Evolutionary conservation across 2,329 filamentous ascomycete genomes (phyloP).

Genomic region (Epichloe uncinata): DNA sequence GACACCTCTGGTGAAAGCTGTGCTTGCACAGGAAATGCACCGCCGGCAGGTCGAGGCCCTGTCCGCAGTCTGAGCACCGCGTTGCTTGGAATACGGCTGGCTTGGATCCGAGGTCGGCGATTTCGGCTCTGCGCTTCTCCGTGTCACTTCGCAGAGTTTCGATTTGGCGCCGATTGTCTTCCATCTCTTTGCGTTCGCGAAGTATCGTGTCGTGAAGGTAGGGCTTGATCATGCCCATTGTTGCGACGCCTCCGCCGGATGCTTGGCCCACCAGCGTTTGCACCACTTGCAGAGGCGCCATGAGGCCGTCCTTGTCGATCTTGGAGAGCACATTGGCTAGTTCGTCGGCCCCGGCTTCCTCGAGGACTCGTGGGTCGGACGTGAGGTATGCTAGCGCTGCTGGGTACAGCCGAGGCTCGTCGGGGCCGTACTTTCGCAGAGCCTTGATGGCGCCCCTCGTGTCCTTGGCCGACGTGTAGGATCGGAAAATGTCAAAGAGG

Average conservation of each 20-base stretch:
- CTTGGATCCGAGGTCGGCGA: conserved; percentile 62
- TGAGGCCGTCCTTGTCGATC: conserved; percentile 80
- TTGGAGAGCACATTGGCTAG: conserved; percentile 66
- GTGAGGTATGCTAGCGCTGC: conserved; percentile 90
- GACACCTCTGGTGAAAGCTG: conserved; percentile 84
- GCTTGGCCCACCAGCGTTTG: conserved; percentile 66
- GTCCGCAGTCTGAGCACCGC: conserved; percentile 70
- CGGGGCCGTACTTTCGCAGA: conserved; percentile 77
- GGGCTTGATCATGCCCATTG: conserved; percentile 92
- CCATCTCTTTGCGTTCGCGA: conserved; percentile 77
- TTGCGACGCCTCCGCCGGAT: conserved; percentile 52
- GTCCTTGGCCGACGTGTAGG: conserved; percentile 84
- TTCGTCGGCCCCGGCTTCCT: conserved; percentile 74
- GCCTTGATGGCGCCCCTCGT: conserved; percentile 83
- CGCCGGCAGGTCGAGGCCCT: conserved; percentile 68
- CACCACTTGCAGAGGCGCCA: conserved; percentile 93
- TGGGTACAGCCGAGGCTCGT: conserved; percentile 84
- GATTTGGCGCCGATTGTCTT: conserved; percentile 65
- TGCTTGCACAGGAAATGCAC: conserved; percentile 98
- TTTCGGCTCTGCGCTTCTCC: conserved; percentile 62
- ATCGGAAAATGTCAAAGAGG: conserved; percentile 90
- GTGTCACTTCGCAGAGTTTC: conserved; percentile 76
- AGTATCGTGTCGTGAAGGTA: conserved; percentile 85
- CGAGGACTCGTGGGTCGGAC: conserved; percentile 65
- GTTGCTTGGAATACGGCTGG: conserved; percentile 85